Percentiles rank a stretch among this genome's conserved stretches.
phyloP scores from a whole-genome alignment of 345 rosid genomes.

The Moringa oleifera region DNA sequence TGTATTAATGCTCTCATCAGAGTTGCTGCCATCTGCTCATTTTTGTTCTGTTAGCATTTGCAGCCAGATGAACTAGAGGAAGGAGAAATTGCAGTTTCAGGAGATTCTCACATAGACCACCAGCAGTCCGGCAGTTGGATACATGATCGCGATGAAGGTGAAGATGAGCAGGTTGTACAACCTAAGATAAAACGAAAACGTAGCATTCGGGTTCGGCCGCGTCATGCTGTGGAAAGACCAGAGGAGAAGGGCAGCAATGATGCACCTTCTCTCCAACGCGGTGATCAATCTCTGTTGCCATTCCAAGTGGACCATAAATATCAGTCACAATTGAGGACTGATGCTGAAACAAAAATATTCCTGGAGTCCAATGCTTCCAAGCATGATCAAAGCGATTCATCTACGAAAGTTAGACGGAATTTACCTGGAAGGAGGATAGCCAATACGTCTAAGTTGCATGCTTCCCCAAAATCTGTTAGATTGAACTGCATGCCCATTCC shows the following conservation, averaged over 20 bases:
- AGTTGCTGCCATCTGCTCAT: slow-evolving; percentile 18
- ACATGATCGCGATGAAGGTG: slow-evolving; percentile 92
- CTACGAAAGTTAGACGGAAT: slow-evolving; percentile 55
- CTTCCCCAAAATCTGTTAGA: slow-evolving; percentile 69
- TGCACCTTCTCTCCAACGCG: slow-evolving; percentile 41
- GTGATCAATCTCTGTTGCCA: slow-evolving; percentile 44
- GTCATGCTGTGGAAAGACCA: slow-evolving; percentile 61
- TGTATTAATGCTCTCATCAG: slow-evolving; percentile 6
- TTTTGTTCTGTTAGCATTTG: slow-evolving; percentile 22
- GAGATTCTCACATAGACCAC: slow-evolving; percentile 86
- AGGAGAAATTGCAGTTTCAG: slow-evolving; percentile 95
- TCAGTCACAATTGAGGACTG: slow-evolving; percentile 56
- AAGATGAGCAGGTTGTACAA: slow-evolving; percentile 96
- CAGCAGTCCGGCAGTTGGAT: slow-evolving; percentile 96
- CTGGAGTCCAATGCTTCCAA: slow-evolving; percentile 41
- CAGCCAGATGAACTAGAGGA: slow-evolving; percentile 96
- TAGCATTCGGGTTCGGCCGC: slow-evolving; percentile 89
- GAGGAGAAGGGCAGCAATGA: slow-evolving; percentile 56
- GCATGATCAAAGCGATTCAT: slow-evolving; percentile 67
- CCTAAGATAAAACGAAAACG: slow-evolving; percentile 95
- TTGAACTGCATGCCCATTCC: slow-evolving; percentile 43
- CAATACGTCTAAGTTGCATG: slow-evolving; percentile 57
- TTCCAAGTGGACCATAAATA: slow-evolving; percentile 56
- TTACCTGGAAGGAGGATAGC: slow-evolving; percentile 60
- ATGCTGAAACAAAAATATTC: slow-evolving; percentile 32